Evolutionary conservation across 2,329 filamentous ascomycete genomes (phyloP).

Genomic region (Clonostachys rosea): DNA sequence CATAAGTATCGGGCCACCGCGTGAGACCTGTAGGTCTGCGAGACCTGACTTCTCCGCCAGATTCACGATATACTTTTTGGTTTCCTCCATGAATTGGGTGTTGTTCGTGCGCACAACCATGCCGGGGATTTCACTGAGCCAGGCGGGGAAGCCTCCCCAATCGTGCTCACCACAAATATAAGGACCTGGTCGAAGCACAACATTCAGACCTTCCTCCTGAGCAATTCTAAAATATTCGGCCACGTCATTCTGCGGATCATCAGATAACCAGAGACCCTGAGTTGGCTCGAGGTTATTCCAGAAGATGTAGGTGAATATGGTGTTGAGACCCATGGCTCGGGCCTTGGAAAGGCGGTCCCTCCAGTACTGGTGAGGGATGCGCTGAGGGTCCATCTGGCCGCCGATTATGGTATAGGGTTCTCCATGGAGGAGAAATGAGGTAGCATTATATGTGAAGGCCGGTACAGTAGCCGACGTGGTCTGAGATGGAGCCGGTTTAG

Average conservation of each 20-base stretch:
- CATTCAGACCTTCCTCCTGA: slow-evolving; percentile 33
- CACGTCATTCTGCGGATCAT: slow-evolving; percentile 27
- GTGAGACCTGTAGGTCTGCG: slow-evolving; percentile 24
- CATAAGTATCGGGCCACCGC: slow-evolving; percentile 43
- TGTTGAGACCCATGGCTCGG: slow-evolving; percentile 74
- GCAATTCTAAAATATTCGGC: slow-evolving; percentile 20
- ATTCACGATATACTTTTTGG: too few relatives aligned
- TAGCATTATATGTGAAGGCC: slow-evolving; percentile 30
- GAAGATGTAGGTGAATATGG: slow-evolving; percentile 52
- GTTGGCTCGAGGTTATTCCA: slow-evolving; percentile 42
- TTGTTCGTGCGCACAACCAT: slow-evolving; percentile 11
- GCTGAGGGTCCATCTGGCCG: slow-evolving; percentile 45
- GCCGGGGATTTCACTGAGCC: slow-evolving; percentile 31
- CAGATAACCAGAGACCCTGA: slow-evolving; percentile 28
- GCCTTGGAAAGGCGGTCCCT: slow-evolving; percentile 65
- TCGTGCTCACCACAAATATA: slow-evolving; percentile 44
- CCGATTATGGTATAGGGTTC: slow-evolving; percentile 35
- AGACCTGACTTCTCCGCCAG: slow-evolving; percentile 7
- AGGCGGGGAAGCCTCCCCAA: slow-evolving; percentile 42
- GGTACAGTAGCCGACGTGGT: too few relatives aligned
- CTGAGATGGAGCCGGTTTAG: too few relatives aligned
- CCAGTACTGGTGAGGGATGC: slow-evolving; percentile 41
- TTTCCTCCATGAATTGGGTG: too few relatives aligned
- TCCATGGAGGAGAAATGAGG: slow-evolving; percentile 31
- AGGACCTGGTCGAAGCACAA: slow-evolving; percentile 38